A percentile compares a stretch with the other conserved stretches of the same genome.
These are phyloP conservation scores for Cercospora janseana DNA, from an alignment of 2,329 filamentous ascomycete species.

Conservation along the genomic window DNA sequence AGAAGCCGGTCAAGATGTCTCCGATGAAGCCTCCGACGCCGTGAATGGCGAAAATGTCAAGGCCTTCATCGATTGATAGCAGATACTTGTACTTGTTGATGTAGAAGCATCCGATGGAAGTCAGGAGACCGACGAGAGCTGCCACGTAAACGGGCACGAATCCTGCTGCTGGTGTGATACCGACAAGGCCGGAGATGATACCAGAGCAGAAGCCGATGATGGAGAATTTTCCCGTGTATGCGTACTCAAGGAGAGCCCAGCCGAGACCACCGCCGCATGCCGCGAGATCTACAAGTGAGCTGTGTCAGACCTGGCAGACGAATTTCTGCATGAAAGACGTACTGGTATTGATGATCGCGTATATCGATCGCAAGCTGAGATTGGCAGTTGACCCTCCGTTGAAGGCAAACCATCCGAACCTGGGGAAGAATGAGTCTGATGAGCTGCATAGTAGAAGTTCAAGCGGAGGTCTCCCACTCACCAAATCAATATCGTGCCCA, in stretches of 20 bases:
- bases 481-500: slow-evolving; percentile 65
- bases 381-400: slow-evolving; percentile 57
- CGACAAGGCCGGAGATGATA: slow-evolving; percentile 58
- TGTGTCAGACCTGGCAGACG: background rate
- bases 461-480: background rate
- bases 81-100: slow-evolving; percentile 54
- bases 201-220: slow-evolving; percentile 58
- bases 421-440: background rate
- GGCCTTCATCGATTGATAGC: slow-evolving; percentile 56
- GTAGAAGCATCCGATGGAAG: slow-evolving; percentile 50
- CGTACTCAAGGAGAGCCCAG: slow-evolving; percentile 54
- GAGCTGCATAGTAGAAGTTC: background rate
- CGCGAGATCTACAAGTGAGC: slow-evolving; percentile 44
- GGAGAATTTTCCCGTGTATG: slow-evolving; percentile 54
- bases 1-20: slow-evolving; percentile 58
- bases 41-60: slow-evolving; percentile 61
- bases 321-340: background rate
- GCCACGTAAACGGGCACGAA: slow-evolving; percentile 36
- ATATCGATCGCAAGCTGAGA: slow-evolving; percentile 53
- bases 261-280: slow-evolving; percentile 52
- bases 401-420: slow-evolving; percentile 60
- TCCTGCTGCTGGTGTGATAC: slow-evolving; percentile 49
- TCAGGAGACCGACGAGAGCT: slow-evolving; percentile 57
- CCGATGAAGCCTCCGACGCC: slow-evolving; percentile 58
- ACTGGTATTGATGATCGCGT: slow-evolving; percentile 55